These are phyloP conservation scores for Termitomyces sp. DNA, from an alignment of 768 basidiomycete species.

Conservation along the genomic window DNA sequence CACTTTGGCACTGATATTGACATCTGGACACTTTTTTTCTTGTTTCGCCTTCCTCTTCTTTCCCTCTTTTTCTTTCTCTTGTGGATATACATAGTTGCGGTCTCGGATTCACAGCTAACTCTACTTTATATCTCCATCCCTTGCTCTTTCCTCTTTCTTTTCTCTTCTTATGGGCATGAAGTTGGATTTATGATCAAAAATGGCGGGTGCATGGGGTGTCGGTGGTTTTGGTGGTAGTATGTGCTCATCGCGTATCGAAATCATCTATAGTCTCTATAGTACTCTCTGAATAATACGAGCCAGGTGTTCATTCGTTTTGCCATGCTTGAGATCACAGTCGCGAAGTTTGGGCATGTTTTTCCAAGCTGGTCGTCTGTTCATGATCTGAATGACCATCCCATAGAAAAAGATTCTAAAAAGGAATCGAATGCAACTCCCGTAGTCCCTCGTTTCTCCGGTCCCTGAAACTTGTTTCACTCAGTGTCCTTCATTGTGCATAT, in stretches of 20 bases:
- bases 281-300: neutral
- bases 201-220: neutral
- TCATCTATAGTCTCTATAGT: conserved; percentile 4
- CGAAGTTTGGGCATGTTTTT: too few relatives aligned
- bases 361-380: too few relatives aligned
- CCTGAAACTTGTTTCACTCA: neutral
- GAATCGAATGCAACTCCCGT: too few relatives aligned
- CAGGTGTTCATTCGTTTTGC: neutral
- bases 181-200: neutral
- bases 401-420: too few relatives aligned
- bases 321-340: neutral
- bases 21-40: neutral
- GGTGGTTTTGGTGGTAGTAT: neutral
- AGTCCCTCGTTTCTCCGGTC: too few relatives aligned
- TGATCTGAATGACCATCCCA: too few relatives aligned
- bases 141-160: neutral
- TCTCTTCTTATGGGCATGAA: neutral
- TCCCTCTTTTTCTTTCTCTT: neutral
- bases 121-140: neutral
- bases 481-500: neutral
- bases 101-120: neutral
- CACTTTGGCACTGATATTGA: neutral
- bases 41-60: neutral
- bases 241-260: neutral
- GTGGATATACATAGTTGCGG: neutral